phyloP scores from a whole-genome alignment of 352 stramenopile genomes.

The Phytophthora palmivora region DNA sequence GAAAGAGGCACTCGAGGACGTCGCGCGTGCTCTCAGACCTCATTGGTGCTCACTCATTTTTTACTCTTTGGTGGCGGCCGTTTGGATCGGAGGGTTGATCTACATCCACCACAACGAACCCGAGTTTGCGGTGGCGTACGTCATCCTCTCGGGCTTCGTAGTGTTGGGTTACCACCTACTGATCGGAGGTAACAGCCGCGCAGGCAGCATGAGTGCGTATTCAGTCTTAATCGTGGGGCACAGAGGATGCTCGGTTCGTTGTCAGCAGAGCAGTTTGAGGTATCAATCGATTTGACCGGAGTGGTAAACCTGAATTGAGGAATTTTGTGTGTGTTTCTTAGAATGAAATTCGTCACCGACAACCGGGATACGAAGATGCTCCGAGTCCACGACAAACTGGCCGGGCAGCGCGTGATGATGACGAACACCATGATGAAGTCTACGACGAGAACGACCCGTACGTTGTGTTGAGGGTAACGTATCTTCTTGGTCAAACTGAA shows the following conservation, averaged over 20 bases:
- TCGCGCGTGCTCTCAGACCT: conserved; percentile 20
- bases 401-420: conserved; percentile 8
- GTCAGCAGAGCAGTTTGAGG: conserved; percentile 87
- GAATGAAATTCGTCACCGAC: conserved; percentile 82
- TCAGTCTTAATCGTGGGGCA: conserved; percentile 81
- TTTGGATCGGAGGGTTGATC: conserved; percentile 58
- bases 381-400: conserved; percentile 7
- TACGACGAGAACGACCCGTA: conserved; percentile 62
- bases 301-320: background rate
- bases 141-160: conserved; percentile 63
- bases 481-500: background rate
- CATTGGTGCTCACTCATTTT: conserved; percentile 35
- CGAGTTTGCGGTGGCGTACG: conserved; percentile 71
- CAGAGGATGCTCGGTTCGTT: conserved; percentile 81
- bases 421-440: conserved; percentile 28
- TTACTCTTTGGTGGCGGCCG: conserved; percentile 16
- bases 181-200: conserved; percentile 19
- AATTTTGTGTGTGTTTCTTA: conserved; percentile 28
- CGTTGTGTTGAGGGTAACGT: conserved; percentile 20
- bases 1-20: conserved; percentile 37
- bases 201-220: conserved; percentile 69
- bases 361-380: conserved; percentile 35
- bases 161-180: conserved; percentile 51
- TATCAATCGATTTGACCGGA: conserved; percentile 19
- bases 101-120: conserved; percentile 55